Evolutionary conservation across 805 yeast genomes (phyloP).

Genomic region (Yarrowia osloensis): DNA sequence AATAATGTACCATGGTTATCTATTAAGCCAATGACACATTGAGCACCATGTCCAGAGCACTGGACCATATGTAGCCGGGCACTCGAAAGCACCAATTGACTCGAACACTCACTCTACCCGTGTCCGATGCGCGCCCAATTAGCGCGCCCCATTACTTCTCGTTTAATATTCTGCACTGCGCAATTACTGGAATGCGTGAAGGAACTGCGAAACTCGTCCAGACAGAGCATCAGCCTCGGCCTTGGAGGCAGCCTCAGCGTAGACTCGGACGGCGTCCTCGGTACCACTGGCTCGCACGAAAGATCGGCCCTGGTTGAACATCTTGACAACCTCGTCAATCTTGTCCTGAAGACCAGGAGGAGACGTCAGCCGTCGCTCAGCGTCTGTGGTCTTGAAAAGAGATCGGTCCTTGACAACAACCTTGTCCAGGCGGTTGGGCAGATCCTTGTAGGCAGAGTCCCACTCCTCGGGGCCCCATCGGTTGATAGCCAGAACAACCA

Average conservation of each 20-base stretch:
- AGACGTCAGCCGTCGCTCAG: conserved; percentile 76
- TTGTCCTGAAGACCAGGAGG: conserved; percentile 76
- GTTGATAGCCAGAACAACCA: conserved; percentile 61
- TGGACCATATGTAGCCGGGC: not conserved
- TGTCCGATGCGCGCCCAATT: not conserved
- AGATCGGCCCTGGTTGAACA: conserved; percentile 67
- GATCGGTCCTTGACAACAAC: conserved; percentile 81
- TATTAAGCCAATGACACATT: not conserved
- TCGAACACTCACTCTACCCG: not conserved
- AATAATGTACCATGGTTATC: not conserved
- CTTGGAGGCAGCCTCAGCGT: conserved; percentile 76
- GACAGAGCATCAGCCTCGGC: conserved; percentile 47
- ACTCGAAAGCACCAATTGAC: not conserved
- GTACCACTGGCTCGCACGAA: conserved; percentile 98
- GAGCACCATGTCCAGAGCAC: not conserved
- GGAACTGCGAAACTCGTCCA: conserved; percentile 24
- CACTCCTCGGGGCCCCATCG: conserved; percentile 65
- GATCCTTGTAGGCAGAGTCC: conserved; percentile 75
- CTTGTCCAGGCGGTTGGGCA: conserved; percentile 83
- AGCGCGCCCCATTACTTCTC: not conserved
- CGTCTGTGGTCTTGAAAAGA: conserved; percentile 80
- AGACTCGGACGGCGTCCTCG: conserved; percentile 94
- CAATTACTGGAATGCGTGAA: conserved; percentile 21
- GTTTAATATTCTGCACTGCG: not conserved
- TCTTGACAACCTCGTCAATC: conserved; percentile 65